These are phyloP conservation scores for Geranium rotundifolium DNA, from an alignment of 345 rosid species.

Conservation along the genomic window DNA sequence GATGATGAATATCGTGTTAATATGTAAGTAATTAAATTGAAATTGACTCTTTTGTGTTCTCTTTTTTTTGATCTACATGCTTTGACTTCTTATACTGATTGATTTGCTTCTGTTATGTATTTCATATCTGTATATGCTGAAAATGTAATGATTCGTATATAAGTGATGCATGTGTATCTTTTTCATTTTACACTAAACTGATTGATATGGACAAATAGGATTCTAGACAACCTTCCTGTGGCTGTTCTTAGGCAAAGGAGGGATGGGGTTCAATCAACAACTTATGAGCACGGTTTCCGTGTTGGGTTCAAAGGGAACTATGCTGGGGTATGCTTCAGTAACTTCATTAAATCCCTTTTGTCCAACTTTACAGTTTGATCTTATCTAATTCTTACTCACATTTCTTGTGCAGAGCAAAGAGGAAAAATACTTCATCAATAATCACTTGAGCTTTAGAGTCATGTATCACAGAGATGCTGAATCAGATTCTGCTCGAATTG, in stretches of 20 bases:
- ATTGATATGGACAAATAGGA: slow-evolving; percentile 40
- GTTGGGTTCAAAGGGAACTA: slow-evolving; percentile 95
- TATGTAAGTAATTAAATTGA: slow-evolving; percentile 43
- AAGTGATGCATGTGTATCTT: background rate
- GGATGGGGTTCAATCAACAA: slow-evolving; percentile 75
- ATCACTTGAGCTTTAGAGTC: slow-evolving; percentile 90
- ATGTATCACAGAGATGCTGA: slow-evolving; percentile 82
- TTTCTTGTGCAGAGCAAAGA: slow-evolving; percentile 62
- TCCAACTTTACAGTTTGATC: background rate
- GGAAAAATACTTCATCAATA: slow-evolving; percentile 86
- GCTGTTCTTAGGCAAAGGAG: slow-evolving; percentile 91
- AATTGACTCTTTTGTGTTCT: background rate
- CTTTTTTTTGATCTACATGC: background rate
- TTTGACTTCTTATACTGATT: no score
- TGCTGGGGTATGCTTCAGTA: slow-evolving; percentile 51
- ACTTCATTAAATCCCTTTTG: background rate
- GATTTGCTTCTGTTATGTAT: no score
- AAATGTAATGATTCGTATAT: background rate
- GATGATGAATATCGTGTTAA: slow-evolving; percentile 89
- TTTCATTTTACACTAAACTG: slow-evolving; percentile 5
- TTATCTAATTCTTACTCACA: slow-evolving; percentile 1
- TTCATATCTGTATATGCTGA: no score
- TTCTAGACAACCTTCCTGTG: slow-evolving; percentile 94
- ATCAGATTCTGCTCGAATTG: slow-evolving; percentile 81
- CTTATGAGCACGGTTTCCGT: slow-evolving; percentile 90